phyloP scores from a whole-genome alignment of 306 rosid genomes.

The Senna siamea region DNA sequence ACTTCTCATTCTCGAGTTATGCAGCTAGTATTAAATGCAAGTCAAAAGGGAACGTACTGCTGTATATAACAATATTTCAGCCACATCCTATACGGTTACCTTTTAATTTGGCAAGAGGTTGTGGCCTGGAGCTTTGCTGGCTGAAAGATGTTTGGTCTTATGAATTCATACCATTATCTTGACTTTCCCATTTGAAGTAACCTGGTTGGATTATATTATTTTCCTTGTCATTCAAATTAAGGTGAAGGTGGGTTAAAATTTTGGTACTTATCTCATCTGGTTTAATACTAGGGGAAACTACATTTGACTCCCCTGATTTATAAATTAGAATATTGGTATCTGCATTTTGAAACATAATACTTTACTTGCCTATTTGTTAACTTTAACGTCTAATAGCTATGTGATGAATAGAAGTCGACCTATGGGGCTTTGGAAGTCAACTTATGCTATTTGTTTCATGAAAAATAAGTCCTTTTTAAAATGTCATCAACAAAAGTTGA shows the following conservation, averaged over 20 bases:
- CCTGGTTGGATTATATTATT: neutral
- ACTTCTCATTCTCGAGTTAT: slow-evolving; percentile 37
- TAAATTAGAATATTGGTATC: no score
- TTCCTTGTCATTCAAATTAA: neutral
- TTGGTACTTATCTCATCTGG: neutral
- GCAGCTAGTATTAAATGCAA: neutral
- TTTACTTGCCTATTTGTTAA: no score
- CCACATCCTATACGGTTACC: slow-evolving; percentile 24
- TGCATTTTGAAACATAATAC: no score
- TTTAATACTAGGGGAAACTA: neutral
- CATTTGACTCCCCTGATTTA: no score
- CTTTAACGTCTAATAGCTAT: no score
- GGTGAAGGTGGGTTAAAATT: neutral
- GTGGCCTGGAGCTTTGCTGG: neutral
- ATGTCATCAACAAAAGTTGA: no score
- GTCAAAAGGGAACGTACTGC: slow-evolving; percentile 13
- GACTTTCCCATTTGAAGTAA: slow-evolving; percentile 3
- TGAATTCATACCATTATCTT: slow-evolving; percentile 19
- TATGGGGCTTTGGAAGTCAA: no score
- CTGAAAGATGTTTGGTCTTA: slow-evolving; percentile 4
- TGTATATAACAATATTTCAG: slow-evolving; percentile 16
- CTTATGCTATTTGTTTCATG: no score
- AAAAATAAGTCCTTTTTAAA: no score
- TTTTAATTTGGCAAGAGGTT: slow-evolving; percentile 3
- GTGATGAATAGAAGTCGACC: no score